A percentile compares a stretch with the other conserved stretches of the same genome.
phyloP scores from a whole-genome alignment of 306 rosid genomes.

The Gastrolobium bilobum region DNA sequence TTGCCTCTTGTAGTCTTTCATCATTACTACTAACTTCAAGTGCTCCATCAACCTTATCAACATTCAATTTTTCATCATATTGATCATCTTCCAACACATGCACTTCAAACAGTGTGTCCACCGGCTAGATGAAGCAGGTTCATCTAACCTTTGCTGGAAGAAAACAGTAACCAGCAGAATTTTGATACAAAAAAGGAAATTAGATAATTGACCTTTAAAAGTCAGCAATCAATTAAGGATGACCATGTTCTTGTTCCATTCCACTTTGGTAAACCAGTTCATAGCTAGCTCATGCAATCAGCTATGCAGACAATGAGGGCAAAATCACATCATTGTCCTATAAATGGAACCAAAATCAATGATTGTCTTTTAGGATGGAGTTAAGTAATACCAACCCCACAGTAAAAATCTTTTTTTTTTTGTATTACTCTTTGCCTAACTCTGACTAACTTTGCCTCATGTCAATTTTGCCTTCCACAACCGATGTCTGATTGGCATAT shows the following conservation, averaged over 20 bases:
- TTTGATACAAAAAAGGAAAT: neutral
- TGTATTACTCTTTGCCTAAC: constrained; percentile 56
- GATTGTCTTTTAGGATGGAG: constrained; percentile 68
- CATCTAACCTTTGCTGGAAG: constrained; percentile 22
- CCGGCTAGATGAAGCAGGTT: neutral
- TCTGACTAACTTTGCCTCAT: constrained; percentile 63
- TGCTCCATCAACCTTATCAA: constrained; percentile 11
- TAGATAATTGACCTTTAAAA: constrained; percentile 5
- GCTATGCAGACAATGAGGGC: neutral
- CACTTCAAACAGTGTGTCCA: constrained; percentile 2
- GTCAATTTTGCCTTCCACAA: constrained; percentile 71
- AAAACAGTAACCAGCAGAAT: constrained; percentile 3
- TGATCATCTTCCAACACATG: neutral
- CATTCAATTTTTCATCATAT: neutral
- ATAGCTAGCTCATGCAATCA: constrained; percentile 29
- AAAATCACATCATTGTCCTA: neutral
- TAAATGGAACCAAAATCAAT: constrained; percentile 48
- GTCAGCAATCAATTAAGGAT: neutral
- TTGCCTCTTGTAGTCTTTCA: constrained; percentile 9
- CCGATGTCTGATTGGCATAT: constrained; percentile 50
- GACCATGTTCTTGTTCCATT: constrained; percentile 17
- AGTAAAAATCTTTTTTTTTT: constrained; percentile 44
- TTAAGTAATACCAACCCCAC: constrained; percentile 70
- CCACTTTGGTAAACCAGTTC: constrained; percentile 11
- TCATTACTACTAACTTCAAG: neutral